phyloP scores from a whole-genome alignment of 768 basidiomycete genomes.

The Imleria badia region DNA sequence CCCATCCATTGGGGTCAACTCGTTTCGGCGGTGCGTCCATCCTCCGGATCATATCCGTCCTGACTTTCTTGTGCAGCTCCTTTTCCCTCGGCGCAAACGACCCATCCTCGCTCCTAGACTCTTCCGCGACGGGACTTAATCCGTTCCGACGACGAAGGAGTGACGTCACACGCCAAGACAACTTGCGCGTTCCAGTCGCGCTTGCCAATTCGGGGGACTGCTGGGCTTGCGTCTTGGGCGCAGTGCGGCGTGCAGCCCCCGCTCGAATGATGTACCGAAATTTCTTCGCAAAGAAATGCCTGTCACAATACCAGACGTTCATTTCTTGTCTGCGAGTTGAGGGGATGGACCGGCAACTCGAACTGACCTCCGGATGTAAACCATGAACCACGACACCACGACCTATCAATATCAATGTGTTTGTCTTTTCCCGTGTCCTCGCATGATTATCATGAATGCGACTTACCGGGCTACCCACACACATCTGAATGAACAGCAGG shows the following conservation, averaged over 20 bases:
- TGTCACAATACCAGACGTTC: constrained; percentile 23
- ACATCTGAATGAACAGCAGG: constrained; percentile 77
- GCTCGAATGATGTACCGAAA: constrained; percentile 58
- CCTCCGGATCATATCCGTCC: constrained; percentile 76
- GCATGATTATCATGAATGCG: neutral
- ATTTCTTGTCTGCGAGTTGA: neutral
- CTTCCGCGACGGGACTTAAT: constrained; percentile 29
- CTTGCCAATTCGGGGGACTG: constrained; percentile 21
- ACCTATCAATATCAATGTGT: constrained; percentile 45
- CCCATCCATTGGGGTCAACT: constrained; percentile 73
- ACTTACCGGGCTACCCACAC: constrained; percentile 69
- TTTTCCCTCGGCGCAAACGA: constrained; percentile 18
- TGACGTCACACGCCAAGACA: constrained; percentile 32
- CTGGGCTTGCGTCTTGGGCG: constrained; percentile 19
- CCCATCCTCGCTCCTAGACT: constrained; percentile 14
- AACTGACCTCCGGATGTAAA: constrained; percentile 66
- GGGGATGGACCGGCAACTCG: too few species aligned
- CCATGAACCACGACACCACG: constrained; percentile 80
- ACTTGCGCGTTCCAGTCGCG: constrained; percentile 14
- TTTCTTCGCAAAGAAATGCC: constrained; percentile 69
- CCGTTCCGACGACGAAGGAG: constrained; percentile 33
- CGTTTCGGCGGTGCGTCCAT: constrained; percentile 67
- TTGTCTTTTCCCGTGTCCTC: neutral
- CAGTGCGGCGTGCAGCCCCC: constrained; percentile 35
- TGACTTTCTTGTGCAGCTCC: constrained; percentile 36